These are phyloP conservation scores for Hyphopichia fennica DNA, from an alignment of 1,139 yeast genomes.

Conservation along the genomic window DNA sequence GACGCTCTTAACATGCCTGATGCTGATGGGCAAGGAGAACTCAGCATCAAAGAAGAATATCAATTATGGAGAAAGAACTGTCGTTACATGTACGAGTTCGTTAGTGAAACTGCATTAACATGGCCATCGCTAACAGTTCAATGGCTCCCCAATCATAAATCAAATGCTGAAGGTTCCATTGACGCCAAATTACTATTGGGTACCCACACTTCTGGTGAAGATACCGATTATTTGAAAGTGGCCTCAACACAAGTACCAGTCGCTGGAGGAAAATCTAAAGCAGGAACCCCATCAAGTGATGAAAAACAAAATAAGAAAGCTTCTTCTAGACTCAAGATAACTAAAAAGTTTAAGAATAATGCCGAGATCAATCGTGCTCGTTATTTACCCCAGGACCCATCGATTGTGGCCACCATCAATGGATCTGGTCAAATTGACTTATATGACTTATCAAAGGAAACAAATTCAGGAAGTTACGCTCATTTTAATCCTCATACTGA, in stretches of 20 bases:
- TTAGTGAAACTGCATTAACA: conserved; percentile 71
- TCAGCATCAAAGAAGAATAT: conserved; percentile 65
- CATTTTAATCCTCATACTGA: conserved; percentile 55
- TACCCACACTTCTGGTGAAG: conserved; percentile 85
- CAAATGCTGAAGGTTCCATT: conserved; percentile 33
- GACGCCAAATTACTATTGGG: conserved; percentile 62
- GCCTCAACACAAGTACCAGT: conserved; percentile 72
- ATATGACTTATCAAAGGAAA: conserved; percentile 48
- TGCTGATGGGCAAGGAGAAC: conserved; percentile 26
- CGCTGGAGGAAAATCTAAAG: conserved; percentile 13
- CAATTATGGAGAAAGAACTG: conserved; percentile 79
- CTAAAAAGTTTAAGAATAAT: conserved; percentile 52
- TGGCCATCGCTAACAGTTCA: conserved; percentile 83
- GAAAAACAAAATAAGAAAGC: conserved; percentile 19
- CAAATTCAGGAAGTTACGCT: conserved; percentile 16
- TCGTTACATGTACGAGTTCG: conserved; percentile 77
- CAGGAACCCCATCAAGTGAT: no score
- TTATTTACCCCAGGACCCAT: conserved; percentile 71
- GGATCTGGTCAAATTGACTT: conserved; percentile 72
- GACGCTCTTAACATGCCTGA: conserved; percentile 1
- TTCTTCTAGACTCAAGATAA: conserved; percentile 57
- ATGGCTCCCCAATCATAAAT: conserved; percentile 59
- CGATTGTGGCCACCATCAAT: conserved; percentile 71
- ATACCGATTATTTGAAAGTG: conserved; percentile 71
- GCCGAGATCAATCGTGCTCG: conserved; percentile 82